A percentile compares a stretch with the other conserved stretches of the same genome.
phyloP scores from a whole-genome alignment of 352 stramenopile species.

The Plasmopara viticola region DNA sequence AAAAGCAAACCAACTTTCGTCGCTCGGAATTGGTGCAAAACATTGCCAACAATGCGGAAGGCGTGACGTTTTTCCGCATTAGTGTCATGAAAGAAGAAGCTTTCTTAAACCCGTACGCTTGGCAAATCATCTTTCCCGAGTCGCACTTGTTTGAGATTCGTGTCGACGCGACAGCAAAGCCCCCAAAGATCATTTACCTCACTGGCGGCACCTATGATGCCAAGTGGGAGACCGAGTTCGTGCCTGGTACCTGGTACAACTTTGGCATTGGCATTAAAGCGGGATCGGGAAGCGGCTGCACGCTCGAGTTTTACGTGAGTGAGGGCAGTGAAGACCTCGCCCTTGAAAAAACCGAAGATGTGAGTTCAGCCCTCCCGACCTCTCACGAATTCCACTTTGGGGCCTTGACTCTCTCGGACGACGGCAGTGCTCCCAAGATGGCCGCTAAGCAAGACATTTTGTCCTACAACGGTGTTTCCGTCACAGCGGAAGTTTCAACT shows the following conservation, averaged over 20 bases:
- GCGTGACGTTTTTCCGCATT: conserved; percentile 42
- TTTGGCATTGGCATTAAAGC: conserved; percentile 36
- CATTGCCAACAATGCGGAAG: conserved; percentile 22
- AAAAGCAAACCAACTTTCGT: conserved; percentile 7
- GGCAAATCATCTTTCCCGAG: conserved; percentile 22
- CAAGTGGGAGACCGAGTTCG: conserved; percentile 40
- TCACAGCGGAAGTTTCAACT: conserved; percentile 4
- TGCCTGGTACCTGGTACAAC: conserved; percentile 50
- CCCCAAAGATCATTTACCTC: conserved; percentile 39
- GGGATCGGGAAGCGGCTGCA: conserved; percentile 8
- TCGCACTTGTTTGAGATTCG: conserved; percentile 47
- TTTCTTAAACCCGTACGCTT: conserved; percentile 33
- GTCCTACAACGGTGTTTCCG: conserved; percentile 15
- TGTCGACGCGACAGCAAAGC: conserved; percentile 29
- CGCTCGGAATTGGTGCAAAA: conserved; percentile 18
- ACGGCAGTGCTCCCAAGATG: conserved; percentile 14
- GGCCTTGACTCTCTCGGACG: conserved; percentile 6
- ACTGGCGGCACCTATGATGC: conserved; percentile 26
- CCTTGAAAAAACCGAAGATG: conserved; percentile 29
- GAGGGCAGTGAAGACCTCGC: conserved; percentile 18
- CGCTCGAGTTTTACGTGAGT: conserved; percentile 39
- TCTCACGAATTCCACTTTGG: conserved; percentile 21
- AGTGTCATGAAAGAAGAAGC: conserved; percentile 37
- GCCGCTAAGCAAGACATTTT: conserved; percentile 12
- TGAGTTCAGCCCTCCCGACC: conserved; percentile 18